Percentiles rank a stretch among this genome's conserved stretches.
phyloP scores from a whole-genome alignment of 2,329 filamentous ascomycete species.

The Neoscytalidium dimidiatum region DNA sequence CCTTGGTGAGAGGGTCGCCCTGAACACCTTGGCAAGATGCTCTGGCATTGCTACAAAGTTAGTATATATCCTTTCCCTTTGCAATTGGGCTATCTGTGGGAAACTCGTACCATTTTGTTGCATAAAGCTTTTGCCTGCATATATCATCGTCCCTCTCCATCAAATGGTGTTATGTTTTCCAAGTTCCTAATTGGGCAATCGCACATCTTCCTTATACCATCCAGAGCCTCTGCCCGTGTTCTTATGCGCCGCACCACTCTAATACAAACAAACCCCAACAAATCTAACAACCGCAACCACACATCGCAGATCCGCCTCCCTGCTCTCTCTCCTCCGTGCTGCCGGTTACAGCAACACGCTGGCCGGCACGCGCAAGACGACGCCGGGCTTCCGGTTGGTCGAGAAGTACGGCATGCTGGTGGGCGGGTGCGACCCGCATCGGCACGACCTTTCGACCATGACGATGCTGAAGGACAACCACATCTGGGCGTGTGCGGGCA shows the following conservation, averaged over 20 bases:
- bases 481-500: conserved; percentile 81
- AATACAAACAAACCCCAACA: background rate
- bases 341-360: conserved; percentile 79
- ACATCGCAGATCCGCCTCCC: conserved; percentile 39
- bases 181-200: too few relatives aligned
- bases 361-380: conserved; percentile 96
- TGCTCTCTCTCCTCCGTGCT: conserved; percentile 55
- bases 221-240: too few relatives aligned
- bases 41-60: conserved; percentile 79
- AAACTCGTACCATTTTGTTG: too few relatives aligned
- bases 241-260: too few relatives aligned
- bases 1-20: conserved; percentile 87
- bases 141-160: too few relatives aligned
- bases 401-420: conserved; percentile 99
- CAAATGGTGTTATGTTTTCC: too few relatives aligned
- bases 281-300: background rate
- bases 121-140: too few relatives aligned
- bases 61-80: background rate
- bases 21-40: conserved; percentile 88
- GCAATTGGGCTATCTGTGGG: too few relatives aligned
- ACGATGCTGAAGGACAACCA: conserved; percentile 99
- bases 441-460: conserved; percentile 87
- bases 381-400: conserved; percentile 89
- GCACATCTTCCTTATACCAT: too few relatives aligned
- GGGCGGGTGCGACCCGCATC: conserved; percentile 86